A percentile compares a stretch with the other conserved stretches of the same genome.
These are phyloP conservation scores for Aspergillus brunneoviolaceus DNA, from an alignment of 2,329 filamentous ascomycete species.

Conservation along the genomic window DNA sequence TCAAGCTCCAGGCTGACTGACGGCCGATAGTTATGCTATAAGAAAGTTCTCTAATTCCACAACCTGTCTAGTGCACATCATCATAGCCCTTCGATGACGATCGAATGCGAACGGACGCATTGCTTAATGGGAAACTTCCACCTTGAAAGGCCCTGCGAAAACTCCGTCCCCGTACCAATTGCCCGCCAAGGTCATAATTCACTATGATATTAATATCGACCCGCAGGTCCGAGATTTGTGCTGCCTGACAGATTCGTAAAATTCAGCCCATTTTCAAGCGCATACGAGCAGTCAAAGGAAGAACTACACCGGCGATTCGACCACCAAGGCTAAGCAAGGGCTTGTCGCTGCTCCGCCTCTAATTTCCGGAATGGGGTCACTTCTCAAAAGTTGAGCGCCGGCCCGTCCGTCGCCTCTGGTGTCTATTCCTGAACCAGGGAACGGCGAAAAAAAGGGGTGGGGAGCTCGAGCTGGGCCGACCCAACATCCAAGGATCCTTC, in stretches of 20 bases:
- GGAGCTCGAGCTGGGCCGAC: conserved; percentile 15
- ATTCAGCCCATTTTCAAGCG: neutral
- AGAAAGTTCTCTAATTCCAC: neutral
- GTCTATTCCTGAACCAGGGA: conserved; percentile 4
- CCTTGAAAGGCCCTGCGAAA: neutral
- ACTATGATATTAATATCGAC: neutral
- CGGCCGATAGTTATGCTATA: too few relatives aligned
- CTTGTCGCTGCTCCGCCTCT: conserved; percentile 9
- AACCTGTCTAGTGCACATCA: conserved; percentile 2
- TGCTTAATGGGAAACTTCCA: neutral
- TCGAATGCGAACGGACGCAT: neutral
- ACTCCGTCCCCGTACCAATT: neutral
- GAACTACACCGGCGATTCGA: neutral
- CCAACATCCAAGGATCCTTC: conserved; percentile 3
- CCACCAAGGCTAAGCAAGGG: neutral
- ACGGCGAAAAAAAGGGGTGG: conserved; percentile 19
- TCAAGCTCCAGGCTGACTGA: too few relatives aligned
- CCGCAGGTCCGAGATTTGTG: neutral
- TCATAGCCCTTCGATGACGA: conserved; percentile 1
- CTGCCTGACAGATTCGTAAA: neutral
- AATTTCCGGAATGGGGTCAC: conserved; percentile 17
- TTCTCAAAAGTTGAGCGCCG: conserved; percentile 11
- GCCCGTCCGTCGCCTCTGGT: neutral
- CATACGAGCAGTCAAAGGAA: neutral
- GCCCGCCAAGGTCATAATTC: neutral